Percentiles rank a stretch among this genome's conserved stretches.
Conservation (phyloP, 23 red algal species). For the Agarophyton chilense region DNA sequence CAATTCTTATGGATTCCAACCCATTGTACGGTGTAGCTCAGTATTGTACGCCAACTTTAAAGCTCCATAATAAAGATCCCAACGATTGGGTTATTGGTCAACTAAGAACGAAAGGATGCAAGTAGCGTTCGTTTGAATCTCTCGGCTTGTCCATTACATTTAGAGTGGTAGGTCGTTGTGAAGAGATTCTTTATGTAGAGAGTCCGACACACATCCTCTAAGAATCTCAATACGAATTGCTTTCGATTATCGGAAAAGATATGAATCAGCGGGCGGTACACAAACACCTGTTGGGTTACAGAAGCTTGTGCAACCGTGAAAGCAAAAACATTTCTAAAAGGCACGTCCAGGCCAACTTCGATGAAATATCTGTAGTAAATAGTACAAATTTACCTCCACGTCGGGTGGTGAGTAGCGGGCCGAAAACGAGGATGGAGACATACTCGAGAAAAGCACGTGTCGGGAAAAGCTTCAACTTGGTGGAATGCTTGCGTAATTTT, state of each 20-base stretch:
- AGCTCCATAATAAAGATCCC: no score
- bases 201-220: slow-evolving; percentile 14
- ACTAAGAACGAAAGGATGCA: neutral
- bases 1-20: slow-evolving; percentile 12
- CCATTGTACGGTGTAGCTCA: no score
- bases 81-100: neutral
- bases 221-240: slow-evolving; percentile 2
- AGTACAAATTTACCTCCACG: neutral
- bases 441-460: no score
- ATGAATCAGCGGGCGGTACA: neutral
- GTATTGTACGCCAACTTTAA: no score
- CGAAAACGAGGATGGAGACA: neutral
- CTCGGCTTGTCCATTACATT: no score
- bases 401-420: neutral
- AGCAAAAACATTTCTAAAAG: no score
- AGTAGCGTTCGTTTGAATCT: slow-evolving; percentile 1
- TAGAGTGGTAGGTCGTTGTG: slow-evolving; percentile 29
- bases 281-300: neutral
- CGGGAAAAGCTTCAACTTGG: no score
- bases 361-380: slow-evolving; percentile 6
- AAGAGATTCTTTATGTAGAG: slow-evolving; percentile 4
- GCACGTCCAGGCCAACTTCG: slow-evolving; percentile 15
- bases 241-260: neutral
- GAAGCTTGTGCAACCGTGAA: neutral
- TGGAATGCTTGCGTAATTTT: neutral